Evolutionary conservation across 1,139 yeast species (phyloP).

Genomic region (Pichia terricola): DNA sequence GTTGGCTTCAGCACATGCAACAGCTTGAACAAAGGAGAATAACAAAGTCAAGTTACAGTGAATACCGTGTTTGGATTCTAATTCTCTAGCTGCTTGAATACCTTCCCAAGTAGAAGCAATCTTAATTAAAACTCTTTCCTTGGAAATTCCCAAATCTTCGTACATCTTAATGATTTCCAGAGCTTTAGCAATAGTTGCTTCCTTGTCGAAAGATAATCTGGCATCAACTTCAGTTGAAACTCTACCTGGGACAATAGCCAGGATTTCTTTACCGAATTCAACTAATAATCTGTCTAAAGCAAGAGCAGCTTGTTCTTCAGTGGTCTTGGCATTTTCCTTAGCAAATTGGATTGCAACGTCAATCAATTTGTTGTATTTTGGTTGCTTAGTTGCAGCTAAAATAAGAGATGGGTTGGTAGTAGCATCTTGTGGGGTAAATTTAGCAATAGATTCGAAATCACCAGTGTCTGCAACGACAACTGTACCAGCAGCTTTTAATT

Average conservation of each 20-base stretch:
- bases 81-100: slow-evolving; percentile 95
- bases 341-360: slow-evolving; percentile 89
- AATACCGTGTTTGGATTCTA: slow-evolving; percentile 81
- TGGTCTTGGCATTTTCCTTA: slow-evolving; percentile 47
- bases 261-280: slow-evolving; percentile 91
- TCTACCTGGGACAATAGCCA: slow-evolving; percentile 96
- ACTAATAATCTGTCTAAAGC: slow-evolving; percentile 91
- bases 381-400: slow-evolving; percentile 88
- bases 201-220: slow-evolving; percentile 89
- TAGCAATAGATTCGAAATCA: slow-evolving; percentile 95
- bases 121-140: slow-evolving; percentile 90
- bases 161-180: slow-evolving; percentile 76
- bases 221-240: slow-evolving; percentile 99
- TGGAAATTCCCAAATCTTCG: slow-evolving; percentile 71
- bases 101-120: slow-evolving; percentile 99
- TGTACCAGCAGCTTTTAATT: slow-evolving; percentile 91
- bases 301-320: slow-evolving; percentile 55
- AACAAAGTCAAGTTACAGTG: slow-evolving; percentile 94
- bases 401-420: slow-evolving; percentile 98
- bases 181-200: slow-evolving; percentile 90
- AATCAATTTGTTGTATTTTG: slow-evolving; percentile 81
- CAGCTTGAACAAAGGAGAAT: slow-evolving; percentile 95
- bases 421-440: slow-evolving; percentile 98
- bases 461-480: slow-evolving; percentile 97
- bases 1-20: slow-evolving; percentile 97